Percentiles rank a stretch among this genome's conserved stretches.
These are phyloP conservation scores for Blastobotrys arbuscula DNA, from an alignment of 1,139 yeast genomes.

Conservation along the genomic window DNA sequence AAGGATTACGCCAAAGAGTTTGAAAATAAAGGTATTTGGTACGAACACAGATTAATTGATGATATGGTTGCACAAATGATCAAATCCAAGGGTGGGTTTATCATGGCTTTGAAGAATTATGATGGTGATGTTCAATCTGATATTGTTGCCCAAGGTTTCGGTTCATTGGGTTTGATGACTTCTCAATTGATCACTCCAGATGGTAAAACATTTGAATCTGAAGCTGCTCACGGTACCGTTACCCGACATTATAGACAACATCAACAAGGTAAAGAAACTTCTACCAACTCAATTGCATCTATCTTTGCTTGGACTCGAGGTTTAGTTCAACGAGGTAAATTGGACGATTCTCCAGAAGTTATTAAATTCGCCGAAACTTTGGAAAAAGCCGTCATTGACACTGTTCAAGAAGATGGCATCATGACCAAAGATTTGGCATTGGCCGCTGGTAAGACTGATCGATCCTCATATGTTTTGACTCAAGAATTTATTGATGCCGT, in stretches of 20 bases:
- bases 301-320: conserved; percentile 97
- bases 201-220: conserved; percentile 92
- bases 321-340: conserved; percentile 79
- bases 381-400: conserved; percentile 79
- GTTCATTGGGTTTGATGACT: conserved; percentile 94
- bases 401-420: conserved; percentile 76
- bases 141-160: conserved; percentile 96
- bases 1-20: conserved; percentile 60
- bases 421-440: conserved; percentile 96
- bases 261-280: conserved; percentile 93
- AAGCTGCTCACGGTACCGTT: conserved; percentile 97
- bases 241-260: conserved; percentile 94
- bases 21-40: conserved; percentile 79
- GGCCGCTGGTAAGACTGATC: conserved; percentile 74
- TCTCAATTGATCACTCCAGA: conserved; percentile 91
- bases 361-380: conserved; percentile 68
- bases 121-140: conserved; percentile 98
- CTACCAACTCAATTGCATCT: conserved; percentile 98
- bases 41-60: conserved; percentile 92
- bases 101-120: conserved; percentile 92
- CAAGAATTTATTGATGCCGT: conserved; percentile 89
- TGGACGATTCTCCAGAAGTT: conserved; percentile 82
- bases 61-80: conserved; percentile 99
- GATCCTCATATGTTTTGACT: conserved; percentile 70
- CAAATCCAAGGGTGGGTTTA: conserved; percentile 90